Conservation (phyloP, 139 green algal genomes). For the Helicosporidium sp. region DNA sequence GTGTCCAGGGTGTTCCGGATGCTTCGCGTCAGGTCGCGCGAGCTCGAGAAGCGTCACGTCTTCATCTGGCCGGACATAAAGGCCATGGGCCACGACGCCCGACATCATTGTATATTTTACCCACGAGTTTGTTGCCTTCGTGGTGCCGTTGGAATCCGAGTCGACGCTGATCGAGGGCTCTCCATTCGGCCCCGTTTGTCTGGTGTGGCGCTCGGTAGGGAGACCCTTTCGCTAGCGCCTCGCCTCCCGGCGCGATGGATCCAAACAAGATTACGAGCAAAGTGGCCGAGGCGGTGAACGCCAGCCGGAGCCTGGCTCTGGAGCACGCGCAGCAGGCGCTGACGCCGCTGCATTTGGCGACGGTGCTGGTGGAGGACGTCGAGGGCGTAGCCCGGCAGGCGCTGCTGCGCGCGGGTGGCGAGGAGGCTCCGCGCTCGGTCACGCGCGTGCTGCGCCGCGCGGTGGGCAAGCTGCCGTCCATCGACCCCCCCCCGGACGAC, state of each 20-base stretch:
- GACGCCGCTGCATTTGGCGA: slow-evolving; percentile 39
- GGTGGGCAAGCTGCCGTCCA: slow-evolving; percentile 36
- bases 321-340: slow-evolving; percentile 38
- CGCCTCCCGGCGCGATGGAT: slow-evolving; percentile 6
- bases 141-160: too few relatives aligned
- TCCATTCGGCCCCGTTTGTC: too few relatives aligned
- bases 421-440: slow-evolving; percentile 25
- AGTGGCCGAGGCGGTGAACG: slow-evolving; percentile 18
- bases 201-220: too few relatives aligned
- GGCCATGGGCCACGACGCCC: too few relatives aligned
- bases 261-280: slow-evolving; percentile 25
- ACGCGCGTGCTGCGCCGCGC: slow-evolving; percentile 26
- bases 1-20: too few relatives aligned
- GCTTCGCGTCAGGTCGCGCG: too few relatives aligned
- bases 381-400: slow-evolving; percentile 28
- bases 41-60: too few relatives aligned
- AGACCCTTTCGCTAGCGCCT: too few relatives aligned
- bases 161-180: too few relatives aligned
- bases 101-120: too few relatives aligned
- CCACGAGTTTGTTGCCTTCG: too few relatives aligned
- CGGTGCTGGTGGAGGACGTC: slow-evolving; percentile 47
- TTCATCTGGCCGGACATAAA: too few relatives aligned
- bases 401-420: slow-evolving; percentile 11
- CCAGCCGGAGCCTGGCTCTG: slow-evolving; percentile 28
- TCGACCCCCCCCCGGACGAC: slow-evolving; percentile 34